phyloP scores from a whole-genome alignment of 805 yeast genomes.

The Kazachstania martiniae region DNA sequence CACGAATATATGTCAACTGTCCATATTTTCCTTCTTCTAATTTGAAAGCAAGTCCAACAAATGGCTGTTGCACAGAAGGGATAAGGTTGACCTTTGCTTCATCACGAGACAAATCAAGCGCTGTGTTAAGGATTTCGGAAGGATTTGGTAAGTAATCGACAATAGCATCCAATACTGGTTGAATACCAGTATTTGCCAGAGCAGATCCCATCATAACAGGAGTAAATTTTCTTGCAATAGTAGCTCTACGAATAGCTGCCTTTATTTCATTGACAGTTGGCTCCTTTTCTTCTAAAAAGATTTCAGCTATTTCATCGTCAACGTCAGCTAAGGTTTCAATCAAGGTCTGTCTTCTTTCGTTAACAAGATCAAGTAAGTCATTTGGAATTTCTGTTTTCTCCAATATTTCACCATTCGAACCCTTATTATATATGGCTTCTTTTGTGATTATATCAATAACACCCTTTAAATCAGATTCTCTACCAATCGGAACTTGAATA shows the following conservation, averaged over 20 bases:
- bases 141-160: constrained; percentile 95
- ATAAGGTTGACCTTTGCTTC: constrained; percentile 63
- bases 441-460: constrained; percentile 85
- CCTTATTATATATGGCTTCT: constrained; percentile 82
- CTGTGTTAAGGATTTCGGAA: constrained; percentile 82
- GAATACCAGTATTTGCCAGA: constrained; percentile 90
- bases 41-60: constrained; percentile 96
- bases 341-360: constrained; percentile 75
- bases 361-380: constrained; percentile 70
- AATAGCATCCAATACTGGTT: constrained; percentile 90
- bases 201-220: constrained; percentile 99
- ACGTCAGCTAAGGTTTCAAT: constrained; percentile 96
- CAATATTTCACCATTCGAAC: constrained; percentile 76
- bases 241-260: constrained; percentile 84
- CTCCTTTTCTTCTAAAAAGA: constrained; percentile 79
- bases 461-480: constrained; percentile 77
- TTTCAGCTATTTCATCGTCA: constrained; percentile 93
- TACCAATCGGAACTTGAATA: constrained; percentile 94
- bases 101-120: constrained; percentile 57
- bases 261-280: constrained; percentile 79
- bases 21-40: constrained; percentile 98
- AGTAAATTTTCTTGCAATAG: constrained; percentile 90
- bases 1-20: constrained; percentile 92
- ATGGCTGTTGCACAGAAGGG: constrained; percentile 67
- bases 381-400: constrained; percentile 63